Evolutionary conservation across 352 stramenopile species (phyloP).

Genomic region (Phytophthora hibernalis): DNA sequence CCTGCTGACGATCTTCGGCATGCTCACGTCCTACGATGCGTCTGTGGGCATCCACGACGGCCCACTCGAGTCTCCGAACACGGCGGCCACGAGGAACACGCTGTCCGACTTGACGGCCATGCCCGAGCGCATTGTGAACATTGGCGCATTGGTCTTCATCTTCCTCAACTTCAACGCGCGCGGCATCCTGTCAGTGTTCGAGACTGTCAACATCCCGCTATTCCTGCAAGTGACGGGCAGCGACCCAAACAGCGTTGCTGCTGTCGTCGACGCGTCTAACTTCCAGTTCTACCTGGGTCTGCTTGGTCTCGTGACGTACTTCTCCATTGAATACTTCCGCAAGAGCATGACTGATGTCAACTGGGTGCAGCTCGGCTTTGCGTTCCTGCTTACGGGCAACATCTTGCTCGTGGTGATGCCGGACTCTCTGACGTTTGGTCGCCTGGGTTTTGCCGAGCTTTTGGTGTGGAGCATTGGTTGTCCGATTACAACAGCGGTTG

Average conservation of each 20-base stretch:
- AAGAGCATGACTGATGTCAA: conserved; percentile 69
- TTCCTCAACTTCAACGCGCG: conserved; percentile 82
- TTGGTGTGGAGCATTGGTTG: conserved; percentile 86
- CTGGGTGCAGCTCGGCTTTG: conserved; percentile 77
- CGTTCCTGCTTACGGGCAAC: conserved; percentile 70
- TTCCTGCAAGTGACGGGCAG: conserved; percentile 75
- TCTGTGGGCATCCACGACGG: conserved; percentile 65
- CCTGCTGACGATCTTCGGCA: conserved; percentile 65
- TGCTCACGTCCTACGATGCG: conserved; percentile 68
- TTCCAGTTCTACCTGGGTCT: conserved; percentile 86
- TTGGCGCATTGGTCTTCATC: conserved; percentile 79
- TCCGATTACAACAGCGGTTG: conserved; percentile 78
- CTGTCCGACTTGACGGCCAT: conserved; percentile 63
- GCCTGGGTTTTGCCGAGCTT: conserved; percentile 62
- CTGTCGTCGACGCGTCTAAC: conserved; percentile 76
- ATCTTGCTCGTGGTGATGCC: conserved; percentile 59
- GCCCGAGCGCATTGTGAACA: conserved; percentile 73
- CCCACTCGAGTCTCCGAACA: conserved; percentile 56
- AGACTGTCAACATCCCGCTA: conserved; percentile 87
- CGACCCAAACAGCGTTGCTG: conserved; percentile 54
- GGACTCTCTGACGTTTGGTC: conserved; percentile 52
- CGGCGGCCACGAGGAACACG: conserved; percentile 46
- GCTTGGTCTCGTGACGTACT: conserved; percentile 78
- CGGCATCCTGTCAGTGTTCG: conserved; percentile 83
- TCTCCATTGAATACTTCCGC: conserved; percentile 82